These are phyloP conservation scores for Globisporangium nagaii DNA, from an alignment of 352 stramenopile genomes.

Conservation along the genomic window DNA sequence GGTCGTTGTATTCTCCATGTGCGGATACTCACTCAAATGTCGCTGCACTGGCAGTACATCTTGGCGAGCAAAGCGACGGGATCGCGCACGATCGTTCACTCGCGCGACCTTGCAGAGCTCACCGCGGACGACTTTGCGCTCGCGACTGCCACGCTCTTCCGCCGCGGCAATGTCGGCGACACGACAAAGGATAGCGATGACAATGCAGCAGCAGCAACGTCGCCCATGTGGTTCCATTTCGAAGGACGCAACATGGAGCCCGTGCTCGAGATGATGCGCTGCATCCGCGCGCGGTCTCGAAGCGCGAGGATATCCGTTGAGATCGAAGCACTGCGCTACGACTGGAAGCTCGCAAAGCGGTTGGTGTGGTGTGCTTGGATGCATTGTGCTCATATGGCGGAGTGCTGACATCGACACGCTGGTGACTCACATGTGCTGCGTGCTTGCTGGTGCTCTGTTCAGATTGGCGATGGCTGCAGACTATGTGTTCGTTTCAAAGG, in stretches of 20 bases:
- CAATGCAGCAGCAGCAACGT: background rate
- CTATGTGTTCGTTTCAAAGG: conserved; percentile 68
- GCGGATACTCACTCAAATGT: background rate
- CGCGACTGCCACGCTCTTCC: conserved; percentile 19
- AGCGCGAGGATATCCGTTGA: conserved; percentile 45
- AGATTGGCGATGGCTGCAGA: conserved; percentile 40
- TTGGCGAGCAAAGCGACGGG: conserved; percentile 54
- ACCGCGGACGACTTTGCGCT: conserved; percentile 29
- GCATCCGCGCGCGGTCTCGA: conserved; percentile 18
- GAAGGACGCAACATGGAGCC: conserved; percentile 65
- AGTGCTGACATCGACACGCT: too few species aligned
- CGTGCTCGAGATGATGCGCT: conserved; percentile 53
- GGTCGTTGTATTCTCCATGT: background rate
- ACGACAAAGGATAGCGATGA: background rate
- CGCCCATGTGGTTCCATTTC: conserved; percentile 52
- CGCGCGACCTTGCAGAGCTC: conserved; percentile 51
- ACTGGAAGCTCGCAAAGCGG: conserved; percentile 51
- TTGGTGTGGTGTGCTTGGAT: conserved; percentile 9
- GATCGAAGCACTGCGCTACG: conserved; percentile 62
- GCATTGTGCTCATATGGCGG: background rate
- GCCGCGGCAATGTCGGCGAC: conserved; percentile 1
- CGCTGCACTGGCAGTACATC: conserved; percentile 41
- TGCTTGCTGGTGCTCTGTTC: background rate
- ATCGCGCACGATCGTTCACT: conserved; percentile 69
- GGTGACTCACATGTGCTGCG: too few species aligned